A percentile compares a stretch with the other conserved stretches of the same genome.
Evolutionary conservation across 2,329 filamentous ascomycete genomes (phyloP).

Genomic region (Paracoccidioides brasiliensis): DNA sequence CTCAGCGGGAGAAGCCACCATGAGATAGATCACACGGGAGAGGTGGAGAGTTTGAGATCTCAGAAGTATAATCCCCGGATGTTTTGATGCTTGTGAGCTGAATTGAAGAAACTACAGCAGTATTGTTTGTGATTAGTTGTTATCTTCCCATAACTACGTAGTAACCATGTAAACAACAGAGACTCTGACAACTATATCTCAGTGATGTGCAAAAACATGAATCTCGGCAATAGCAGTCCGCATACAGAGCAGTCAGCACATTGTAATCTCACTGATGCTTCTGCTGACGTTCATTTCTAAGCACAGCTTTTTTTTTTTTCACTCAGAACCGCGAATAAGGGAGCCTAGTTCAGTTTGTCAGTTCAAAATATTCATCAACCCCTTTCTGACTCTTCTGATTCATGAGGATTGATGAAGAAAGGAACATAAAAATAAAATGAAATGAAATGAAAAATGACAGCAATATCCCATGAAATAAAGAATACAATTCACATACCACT

Average conservation of each 20-base stretch:
- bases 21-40: too few species aligned
- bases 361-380: background rate
- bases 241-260: background rate
- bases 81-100: too few species aligned
- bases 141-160: background rate
- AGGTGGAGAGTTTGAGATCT: too few species aligned
- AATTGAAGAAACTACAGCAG: too few species aligned
- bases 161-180: too few species aligned
- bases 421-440: background rate
- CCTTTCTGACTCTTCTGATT: too few species aligned
- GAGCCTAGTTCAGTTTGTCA: slow-evolving; percentile 22
- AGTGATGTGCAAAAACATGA: background rate
- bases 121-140: too few species aligned
- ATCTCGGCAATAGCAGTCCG: background rate
- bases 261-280: background rate
- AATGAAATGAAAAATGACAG: background rate
- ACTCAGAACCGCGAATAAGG: slow-evolving; percentile 35
- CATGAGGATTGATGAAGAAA: background rate
- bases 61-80: too few species aligned
- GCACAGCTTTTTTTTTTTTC: background rate
- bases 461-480: background rate
- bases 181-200: too few species aligned
- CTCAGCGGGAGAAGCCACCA: too few species aligned
- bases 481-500: slow-evolving; percentile 49
- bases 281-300: background rate